A percentile compares a stretch with the other conserved stretches of the same genome.
phyloP scores from a whole-genome alignment of 352 stramenopile genomes.

The Peronospora tabacina region DNA sequence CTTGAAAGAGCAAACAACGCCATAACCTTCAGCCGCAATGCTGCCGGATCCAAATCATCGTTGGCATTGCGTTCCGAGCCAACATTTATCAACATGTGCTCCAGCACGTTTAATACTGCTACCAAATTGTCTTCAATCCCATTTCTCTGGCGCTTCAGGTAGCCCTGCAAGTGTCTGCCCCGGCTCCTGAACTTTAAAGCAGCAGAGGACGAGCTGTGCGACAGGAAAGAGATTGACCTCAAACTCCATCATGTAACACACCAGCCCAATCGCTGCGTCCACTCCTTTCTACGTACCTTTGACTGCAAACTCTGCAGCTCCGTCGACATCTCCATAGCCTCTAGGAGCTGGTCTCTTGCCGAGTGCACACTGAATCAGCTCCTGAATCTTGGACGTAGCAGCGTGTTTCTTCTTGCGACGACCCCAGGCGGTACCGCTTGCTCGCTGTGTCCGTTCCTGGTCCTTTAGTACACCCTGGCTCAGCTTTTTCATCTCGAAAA shows the following conservation, averaged over 20 bases:
- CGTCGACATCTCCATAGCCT: slow-evolving; percentile 9
- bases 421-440: slow-evolving; percentile 33
- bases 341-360: slow-evolving; percentile 21
- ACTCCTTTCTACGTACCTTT: slow-evolving; percentile 7
- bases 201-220: slow-evolving; percentile 31
- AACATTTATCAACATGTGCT: too few species aligned
- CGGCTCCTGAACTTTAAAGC: too few species aligned
- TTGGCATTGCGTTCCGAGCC: too few species aligned
- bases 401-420: slow-evolving; percentile 30
- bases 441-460: slow-evolving; percentile 50
- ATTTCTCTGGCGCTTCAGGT: too few species aligned
- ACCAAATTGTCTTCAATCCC: too few species aligned
- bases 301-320: slow-evolving; percentile 2
- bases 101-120: too few species aligned
- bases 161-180: too few species aligned
- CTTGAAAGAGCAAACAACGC: too few species aligned
- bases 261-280: slow-evolving; percentile 9
- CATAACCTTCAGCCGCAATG: too few species aligned
- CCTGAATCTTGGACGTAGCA: slow-evolving; percentile 29
- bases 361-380: slow-evolving; percentile 36
- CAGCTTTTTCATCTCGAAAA: slow-evolving; percentile 63
- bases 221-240: slow-evolving; percentile 37
- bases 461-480: slow-evolving; percentile 71
- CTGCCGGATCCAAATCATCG: too few species aligned
- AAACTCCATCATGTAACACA: background rate